Conservation (phyloP, 2,329 filamentous ascomycete genomes). For the Aspergillus novofumigatus region DNA sequence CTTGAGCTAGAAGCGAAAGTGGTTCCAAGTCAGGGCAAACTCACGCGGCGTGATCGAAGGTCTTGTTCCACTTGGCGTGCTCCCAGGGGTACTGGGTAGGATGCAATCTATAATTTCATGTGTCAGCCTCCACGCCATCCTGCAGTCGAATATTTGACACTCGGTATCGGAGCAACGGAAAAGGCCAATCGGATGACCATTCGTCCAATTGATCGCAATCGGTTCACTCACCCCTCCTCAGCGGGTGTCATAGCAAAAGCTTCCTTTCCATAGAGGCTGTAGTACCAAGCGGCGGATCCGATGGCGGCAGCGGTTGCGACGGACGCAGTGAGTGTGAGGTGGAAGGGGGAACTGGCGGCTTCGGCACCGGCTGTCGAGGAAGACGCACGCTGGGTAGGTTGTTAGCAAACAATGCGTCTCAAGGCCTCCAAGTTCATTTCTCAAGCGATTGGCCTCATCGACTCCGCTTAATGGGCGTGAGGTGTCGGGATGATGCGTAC, state of each 20-base stretch:
- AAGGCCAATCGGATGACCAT: conserved; percentile 13
- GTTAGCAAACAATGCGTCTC: conserved; percentile 30
- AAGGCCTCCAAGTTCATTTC: conserved; percentile 20
- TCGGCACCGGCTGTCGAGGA: conserved; percentile 66
- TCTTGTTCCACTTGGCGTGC: conserved; percentile 86
- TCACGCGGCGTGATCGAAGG: conserved; percentile 95
- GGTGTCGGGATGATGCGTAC: conserved; percentile 56
- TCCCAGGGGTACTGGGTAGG: conserved; percentile 92
- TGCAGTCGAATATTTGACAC: conserved; percentile 19
- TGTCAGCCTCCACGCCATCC: conserved; percentile 22
- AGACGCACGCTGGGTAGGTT: conserved; percentile 57
- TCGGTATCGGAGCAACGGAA: conserved; percentile 20
- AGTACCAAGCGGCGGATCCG: conserved; percentile 94
- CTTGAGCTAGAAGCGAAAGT: conserved; percentile 7
- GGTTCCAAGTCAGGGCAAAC: conserved; percentile 33
- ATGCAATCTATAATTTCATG: conserved; percentile 66
- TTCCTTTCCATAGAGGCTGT: conserved; percentile 87
- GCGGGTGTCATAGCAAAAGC: conserved; percentile 85
- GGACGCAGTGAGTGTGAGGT: conserved; percentile 79
- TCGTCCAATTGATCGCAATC: conserved; percentile 3
- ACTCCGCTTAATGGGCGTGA: conserved; percentile 26
- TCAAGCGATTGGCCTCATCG: conserved; percentile 26
- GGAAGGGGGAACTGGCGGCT: conserved; percentile 69
- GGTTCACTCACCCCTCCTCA: conserved; percentile 87
- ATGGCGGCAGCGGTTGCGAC: conserved; percentile 82